Base-by-base conservation (phyloP, 768 basidiomycete species). In the Tylopilus subfusipes region DNA sequence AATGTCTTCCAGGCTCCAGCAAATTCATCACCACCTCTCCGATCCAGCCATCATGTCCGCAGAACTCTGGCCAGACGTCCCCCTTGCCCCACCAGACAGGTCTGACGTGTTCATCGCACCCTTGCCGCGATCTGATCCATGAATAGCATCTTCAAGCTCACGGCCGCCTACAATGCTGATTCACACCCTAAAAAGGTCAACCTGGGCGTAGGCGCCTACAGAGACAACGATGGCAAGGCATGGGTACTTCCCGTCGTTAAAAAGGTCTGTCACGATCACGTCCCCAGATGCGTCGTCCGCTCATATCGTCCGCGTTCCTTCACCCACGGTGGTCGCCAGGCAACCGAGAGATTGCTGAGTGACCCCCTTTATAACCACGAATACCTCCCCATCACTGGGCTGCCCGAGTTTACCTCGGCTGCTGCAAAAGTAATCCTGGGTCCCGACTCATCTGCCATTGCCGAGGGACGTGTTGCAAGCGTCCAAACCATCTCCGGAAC, bases 401-500 rank as follows among this genome's bases (percentile, higher is more conserved):
- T 96, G 39, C 82, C 87, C 34, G 85, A 86, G 54, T 98, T 88
- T 68, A 93, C 87, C 14, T 72, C 79, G 52, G 85, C 86, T 7
- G 94, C 95, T 7, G 92, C 88, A 14, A 85, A 82, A 62, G 74
- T 98, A 45, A 87, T 96, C 42, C 78, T 97, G 38, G 91, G 93
- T 7, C 33, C 77, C n/a, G 75, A 83, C 44, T 88, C 88, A 16
- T 75, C 78, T 49, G 89, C 85, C 14, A 74, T 98, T 56, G 73
- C 78, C 59, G 87, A 91, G 56, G 77, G 76, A 29, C 83, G 92
- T 48, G 85, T 85, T 30, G 78, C 82, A 38, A 89, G 86, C 68
- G 89, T 89, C 44, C 95, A 98, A 75, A 95, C 95, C 14, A 90
- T 97, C 60, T 96, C 93, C 14, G 95, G 95, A 25, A 98, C 95